Evolutionary conservation across 2,329 filamentous ascomycete genomes (phyloP), one percentile per base, ranked within the genome.

Genomic region (Sporothrix schenckii): DNA sequence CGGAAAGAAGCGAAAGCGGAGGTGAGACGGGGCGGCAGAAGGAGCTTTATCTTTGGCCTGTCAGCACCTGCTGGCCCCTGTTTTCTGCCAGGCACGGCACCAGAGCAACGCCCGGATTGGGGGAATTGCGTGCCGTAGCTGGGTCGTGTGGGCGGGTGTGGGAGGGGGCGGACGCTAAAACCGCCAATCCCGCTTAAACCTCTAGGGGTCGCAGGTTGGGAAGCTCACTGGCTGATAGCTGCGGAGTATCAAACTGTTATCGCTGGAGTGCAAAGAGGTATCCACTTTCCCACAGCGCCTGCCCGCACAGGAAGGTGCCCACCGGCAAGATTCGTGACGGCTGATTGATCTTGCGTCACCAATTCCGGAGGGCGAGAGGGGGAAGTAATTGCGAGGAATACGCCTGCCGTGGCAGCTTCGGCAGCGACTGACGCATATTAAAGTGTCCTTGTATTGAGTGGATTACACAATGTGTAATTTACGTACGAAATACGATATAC

Each of bases 41-140:
- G 44, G 63, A 53, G 49, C 47, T 53, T 66, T 66, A 66, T 66
- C 63, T 50, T 24, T 27, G 61, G 39, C 39, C 21, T 11, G 14
- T 11, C 13, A 2, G 30, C 27, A 5, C 27, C 54, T 39, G 30
- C 27, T 30, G 6, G 6, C 24, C 27, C 52, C 27, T 16, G 52
- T 30, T 54, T 30, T 54, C 4, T 61, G 30, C 58, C 56, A 61
- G 56, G 56, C n/a, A 61, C 56, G 34, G 56, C 56, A 27, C 60
- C 60, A 63, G 60, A 44, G 61, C 61, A 50, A 65, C 61, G 58
- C 61, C 19, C 41, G 24, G 24, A 49, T 65, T 49, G 61, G 61
- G 61, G 14, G 39, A 3, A 19, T 19, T 49, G 47, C 44, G 44
- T 49, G 47, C 47, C 47, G 44, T 11, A 44, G 41, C 3, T 10